Percentiles rank a stretch among this genome's conserved stretches.
phyloP scores from a whole-genome alignment of 192 early-diverging fungal species.

The Mortierella hygrophila region DNA sequence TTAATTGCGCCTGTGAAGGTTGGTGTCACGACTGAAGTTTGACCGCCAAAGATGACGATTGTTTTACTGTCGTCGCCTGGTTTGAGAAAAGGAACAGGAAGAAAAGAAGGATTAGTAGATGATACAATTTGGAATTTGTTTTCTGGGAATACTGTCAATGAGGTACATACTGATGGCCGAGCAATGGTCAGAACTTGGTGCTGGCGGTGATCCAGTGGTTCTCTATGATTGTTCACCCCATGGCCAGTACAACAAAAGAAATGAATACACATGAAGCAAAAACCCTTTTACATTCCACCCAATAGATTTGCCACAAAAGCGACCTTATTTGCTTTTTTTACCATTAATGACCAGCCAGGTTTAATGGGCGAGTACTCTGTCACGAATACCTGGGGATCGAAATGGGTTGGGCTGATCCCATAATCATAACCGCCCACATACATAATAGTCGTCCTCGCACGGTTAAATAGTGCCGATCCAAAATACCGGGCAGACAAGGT shows the following conservation, averaged over 20 bases:
- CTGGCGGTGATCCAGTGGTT: slow-evolving; percentile 9
- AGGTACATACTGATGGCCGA: background rate
- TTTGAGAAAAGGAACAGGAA: background rate
- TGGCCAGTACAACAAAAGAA: background rate
- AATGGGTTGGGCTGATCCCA: slow-evolving; percentile 17
- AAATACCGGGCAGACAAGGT: slow-evolving; percentile 9
- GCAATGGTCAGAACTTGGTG: slow-evolving; percentile 2
- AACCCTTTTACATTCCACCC: background rate
- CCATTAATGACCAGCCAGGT: background rate
- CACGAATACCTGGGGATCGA: slow-evolving; percentile 9
- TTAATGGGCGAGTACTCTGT: background rate
- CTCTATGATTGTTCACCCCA: background rate
- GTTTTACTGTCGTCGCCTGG: slow-evolving; percentile 6
- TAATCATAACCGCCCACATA: slow-evolving; percentile 14
- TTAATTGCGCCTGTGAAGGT: slow-evolving; percentile 7
- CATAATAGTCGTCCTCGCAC: slow-evolving; percentile 15
- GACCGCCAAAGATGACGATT: slow-evolving; percentile 13
- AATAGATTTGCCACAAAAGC: background rate
- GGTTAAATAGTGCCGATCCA: background rate
- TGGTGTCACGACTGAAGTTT: slow-evolving; percentile 8
- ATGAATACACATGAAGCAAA: background rate
- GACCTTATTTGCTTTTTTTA: background rate
- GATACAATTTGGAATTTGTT: background rate
- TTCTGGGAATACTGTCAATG: background rate
- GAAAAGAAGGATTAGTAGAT: background rate